These are phyloP conservation scores for Sparassis latifolia DNA, from an alignment of 1,284 basidiomycete genomes.

Conservation along the genomic window DNA sequence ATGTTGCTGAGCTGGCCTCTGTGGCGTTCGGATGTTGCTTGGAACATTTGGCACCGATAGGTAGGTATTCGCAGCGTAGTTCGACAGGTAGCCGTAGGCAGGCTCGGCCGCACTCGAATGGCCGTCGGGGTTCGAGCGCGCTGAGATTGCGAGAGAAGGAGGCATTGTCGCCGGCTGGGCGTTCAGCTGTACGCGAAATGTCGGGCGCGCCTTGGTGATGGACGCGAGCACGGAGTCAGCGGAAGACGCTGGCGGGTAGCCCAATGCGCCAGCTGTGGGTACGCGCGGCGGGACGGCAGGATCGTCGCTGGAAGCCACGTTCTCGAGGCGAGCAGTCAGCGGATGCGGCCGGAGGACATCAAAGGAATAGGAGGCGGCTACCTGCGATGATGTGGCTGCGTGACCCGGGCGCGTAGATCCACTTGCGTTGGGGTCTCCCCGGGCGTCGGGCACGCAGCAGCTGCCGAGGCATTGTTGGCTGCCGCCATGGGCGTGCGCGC, in stretches of 20 bases:
- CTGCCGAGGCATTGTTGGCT: not conserved
- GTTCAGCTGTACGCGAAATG: slow-evolving; percentile 9
- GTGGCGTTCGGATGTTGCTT: not conserved
- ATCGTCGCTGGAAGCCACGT: slow-evolving; percentile 10
- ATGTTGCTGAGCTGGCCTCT: not conserved
- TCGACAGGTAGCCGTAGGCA: slow-evolving; percentile 1
- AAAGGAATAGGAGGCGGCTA: slow-evolving; percentile 7
- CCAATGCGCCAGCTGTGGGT: not conserved
- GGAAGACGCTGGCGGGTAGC: not conserved
- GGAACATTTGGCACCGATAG: slow-evolving; percentile 3
- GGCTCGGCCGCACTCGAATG: not conserved
- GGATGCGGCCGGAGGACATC: slow-evolving; percentile 13
- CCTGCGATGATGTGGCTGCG: not conserved
- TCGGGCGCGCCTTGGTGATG: slow-evolving; percentile 7
- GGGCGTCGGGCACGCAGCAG: not conserved
- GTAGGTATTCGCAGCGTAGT: slow-evolving; percentile 6
- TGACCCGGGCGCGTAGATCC: not conserved
- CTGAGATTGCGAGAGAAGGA: not conserved
- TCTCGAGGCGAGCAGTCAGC: slow-evolving; percentile 13
- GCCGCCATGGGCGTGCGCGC: not conserved
- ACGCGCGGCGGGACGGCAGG: slow-evolving; percentile 7
- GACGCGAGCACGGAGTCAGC: not conserved
- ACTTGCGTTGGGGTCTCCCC: not conserved
- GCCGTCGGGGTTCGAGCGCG: no score
- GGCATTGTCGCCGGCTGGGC: not conserved